phyloP scores from a whole-genome alignment of 805 yeast genomes.

The Ogataea philodendri region DNA sequence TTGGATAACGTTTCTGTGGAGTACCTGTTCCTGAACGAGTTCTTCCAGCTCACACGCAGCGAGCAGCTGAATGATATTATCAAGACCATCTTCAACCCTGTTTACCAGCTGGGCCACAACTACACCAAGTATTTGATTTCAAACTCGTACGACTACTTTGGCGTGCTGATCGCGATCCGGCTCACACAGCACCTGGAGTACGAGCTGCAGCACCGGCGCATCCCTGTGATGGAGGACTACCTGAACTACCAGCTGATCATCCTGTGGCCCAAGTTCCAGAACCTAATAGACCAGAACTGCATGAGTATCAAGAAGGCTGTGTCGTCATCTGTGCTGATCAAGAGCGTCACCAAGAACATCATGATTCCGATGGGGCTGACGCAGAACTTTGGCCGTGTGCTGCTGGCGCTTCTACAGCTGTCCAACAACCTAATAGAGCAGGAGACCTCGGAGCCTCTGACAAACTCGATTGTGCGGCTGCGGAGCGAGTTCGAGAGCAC shows the following conservation, averaged over 20 bases:
- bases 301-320: constrained; percentile 57
- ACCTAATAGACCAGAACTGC: constrained; percentile 73
- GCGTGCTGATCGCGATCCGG: constrained; percentile 72
- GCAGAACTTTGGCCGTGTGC: constrained; percentile 70
- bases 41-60: constrained; percentile 54
- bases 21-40: constrained; percentile 67
- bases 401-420: constrained; percentile 68
- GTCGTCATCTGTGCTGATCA: constrained; percentile 39
- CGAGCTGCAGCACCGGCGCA: constrained; percentile 64
- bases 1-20: constrained; percentile 78
- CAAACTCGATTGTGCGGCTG: constrained; percentile 63
- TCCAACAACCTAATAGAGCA: constrained; percentile 33
- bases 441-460: constrained; percentile 64
- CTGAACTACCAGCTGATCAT: constrained; percentile 60
- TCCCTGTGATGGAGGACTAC: constrained; percentile 71
- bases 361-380: constrained; percentile 63
- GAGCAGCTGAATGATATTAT: constrained; percentile 45
- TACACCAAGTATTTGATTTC: constrained; percentile 43
- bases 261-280: constrained; percentile 87
- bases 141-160: constrained; percentile 68
- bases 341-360: constrained; percentile 29
- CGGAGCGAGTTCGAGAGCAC: constrained; percentile 78
- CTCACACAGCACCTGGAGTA: constrained; percentile 62
- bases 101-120: constrained; percentile 47
- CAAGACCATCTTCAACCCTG: constrained; percentile 50